Conservation (phyloP, 441 rosid species). For the Raphanus hybrid region DNA sequence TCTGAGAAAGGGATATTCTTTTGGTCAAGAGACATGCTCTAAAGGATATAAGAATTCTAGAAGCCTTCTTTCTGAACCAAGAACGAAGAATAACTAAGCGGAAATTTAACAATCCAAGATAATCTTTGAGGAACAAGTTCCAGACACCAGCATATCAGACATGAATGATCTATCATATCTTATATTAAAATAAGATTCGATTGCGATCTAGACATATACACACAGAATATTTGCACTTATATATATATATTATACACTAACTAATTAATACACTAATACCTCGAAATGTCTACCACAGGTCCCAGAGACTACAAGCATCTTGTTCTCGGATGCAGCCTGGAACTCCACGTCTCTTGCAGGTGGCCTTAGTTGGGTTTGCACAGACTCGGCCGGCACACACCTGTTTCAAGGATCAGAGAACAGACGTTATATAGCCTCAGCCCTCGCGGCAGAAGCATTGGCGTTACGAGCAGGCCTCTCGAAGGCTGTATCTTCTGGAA, state of each 20-base stretch:
- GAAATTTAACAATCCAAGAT: background rate
- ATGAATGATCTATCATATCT: constrained; percentile 31
- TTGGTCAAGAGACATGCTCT: constrained; percentile 18
- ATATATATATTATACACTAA: background rate
- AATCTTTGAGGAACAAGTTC: constrained; percentile 29
- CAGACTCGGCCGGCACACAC: too few relatives aligned
- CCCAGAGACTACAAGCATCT: too few relatives aligned
- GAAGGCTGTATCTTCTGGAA: too few relatives aligned
- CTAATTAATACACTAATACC: too few relatives aligned
- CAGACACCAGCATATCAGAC: constrained; percentile 21
- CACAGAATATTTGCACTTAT: background rate
- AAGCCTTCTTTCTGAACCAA: constrained; percentile 24
- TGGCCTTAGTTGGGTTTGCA: too few relatives aligned
- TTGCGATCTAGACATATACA: constrained; percentile 5
- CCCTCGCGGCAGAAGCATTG: too few relatives aligned
- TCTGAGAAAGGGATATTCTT: constrained; percentile 6
- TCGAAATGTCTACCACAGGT: too few relatives aligned
- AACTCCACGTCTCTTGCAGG: too few relatives aligned
- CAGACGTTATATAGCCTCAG: too few relatives aligned
- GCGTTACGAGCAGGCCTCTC: too few relatives aligned
- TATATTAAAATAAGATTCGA: constrained; percentile 24
- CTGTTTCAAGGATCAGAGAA: too few relatives aligned
- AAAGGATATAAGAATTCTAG: constrained; percentile 7
- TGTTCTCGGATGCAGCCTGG: too few relatives aligned
- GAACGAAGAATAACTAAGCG: constrained; percentile 12